Evolutionary conservation across 2,329 filamentous ascomycete genomes (phyloP).

Genomic region (Aspergillus persii): DNA sequence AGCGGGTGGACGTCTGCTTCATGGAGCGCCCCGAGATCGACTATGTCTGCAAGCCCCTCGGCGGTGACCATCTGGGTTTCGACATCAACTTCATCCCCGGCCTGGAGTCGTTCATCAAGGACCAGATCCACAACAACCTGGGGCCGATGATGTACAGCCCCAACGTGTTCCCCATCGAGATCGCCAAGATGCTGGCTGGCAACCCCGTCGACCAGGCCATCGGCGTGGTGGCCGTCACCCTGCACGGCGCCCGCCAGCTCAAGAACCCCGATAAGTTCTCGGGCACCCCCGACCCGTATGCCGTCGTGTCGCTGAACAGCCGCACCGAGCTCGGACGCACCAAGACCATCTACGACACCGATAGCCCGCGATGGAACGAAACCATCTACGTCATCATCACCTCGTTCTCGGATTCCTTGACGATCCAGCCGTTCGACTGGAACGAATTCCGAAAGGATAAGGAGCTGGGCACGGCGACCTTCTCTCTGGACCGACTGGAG

Average conservation of each 20-base stretch:
- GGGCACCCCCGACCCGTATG: slow-evolving; percentile 88
- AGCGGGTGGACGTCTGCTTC: slow-evolving; percentile 93
- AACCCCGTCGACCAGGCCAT: slow-evolving; percentile 93
- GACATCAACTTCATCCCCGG: slow-evolving; percentile 99
- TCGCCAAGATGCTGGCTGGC: slow-evolving; percentile 96
- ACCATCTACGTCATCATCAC: slow-evolving; percentile 94
- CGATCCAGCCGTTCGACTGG: slow-evolving; percentile 83
- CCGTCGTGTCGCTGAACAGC: slow-evolving; percentile 78
- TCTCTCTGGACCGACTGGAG: slow-evolving; percentile 79
- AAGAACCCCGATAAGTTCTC: slow-evolving; percentile 96
- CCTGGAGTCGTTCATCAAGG: slow-evolving; percentile 87
- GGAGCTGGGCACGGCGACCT: slow-evolving; percentile 83
- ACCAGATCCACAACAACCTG: slow-evolving; percentile 92
- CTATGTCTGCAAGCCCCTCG: slow-evolving; percentile 96
- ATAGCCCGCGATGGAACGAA: slow-evolving; percentile 92
- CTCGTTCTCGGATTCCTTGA: slow-evolving; percentile 82
- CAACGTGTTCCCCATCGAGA: slow-evolving; percentile 96
- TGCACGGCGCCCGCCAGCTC: slow-evolving; percentile 86
- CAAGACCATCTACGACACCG: slow-evolving; percentile 79
- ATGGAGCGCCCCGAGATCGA: slow-evolving; percentile 84
- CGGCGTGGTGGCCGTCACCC: slow-evolving; percentile 84
- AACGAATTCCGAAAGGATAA: slow-evolving; percentile 97
- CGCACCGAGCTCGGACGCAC: slow-evolving; percentile 80
- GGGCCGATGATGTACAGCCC: slow-evolving; percentile 97
- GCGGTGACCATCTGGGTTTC: slow-evolving; percentile 92